Evolutionary conservation across 352 stramenopile genomes (phyloP), one percentile per base, ranked within the genome.

Genomic region (Aphanomyces invadans): DNA sequence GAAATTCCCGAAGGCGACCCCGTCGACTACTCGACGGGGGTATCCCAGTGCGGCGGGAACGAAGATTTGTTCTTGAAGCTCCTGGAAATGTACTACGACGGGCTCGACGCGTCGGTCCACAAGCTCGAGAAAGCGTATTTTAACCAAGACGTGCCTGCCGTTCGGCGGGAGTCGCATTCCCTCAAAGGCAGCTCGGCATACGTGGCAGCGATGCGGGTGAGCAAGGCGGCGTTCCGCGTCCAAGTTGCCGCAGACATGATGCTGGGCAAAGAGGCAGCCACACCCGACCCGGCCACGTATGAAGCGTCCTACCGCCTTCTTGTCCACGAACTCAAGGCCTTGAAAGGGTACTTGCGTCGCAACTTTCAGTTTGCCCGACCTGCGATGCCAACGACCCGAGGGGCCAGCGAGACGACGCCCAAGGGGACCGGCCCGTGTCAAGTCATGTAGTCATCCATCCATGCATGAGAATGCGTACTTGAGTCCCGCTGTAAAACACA

Each of bases 151-250:
- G 74, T 89, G 23, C 54, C 62, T 2, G 62, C 81, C 25, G 74
- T 85, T 31, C 73, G 79, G 9, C 78, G 84, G 19, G 84, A 93
- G 73, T 76, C 81, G 9, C 84, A 93, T 71, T 90, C 84, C 12
- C 69, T 93, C 11, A 93, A 93, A 55, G 84, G 84, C 1, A 90
- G 82, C 2, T 89, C 84, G 2, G 81, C 84, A 25, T 93, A 93
- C 52, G 84, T 87, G 0, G 84, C 84, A 17, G 84, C 84, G 2
- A 75, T 89, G 11, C 78, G 84, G 1, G 76, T 93, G 28, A 91
- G 82, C n/a, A 91, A 89, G 65, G 74, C 80, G 2, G 82, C 84
- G 5, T 93, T 87, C 77, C 84, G 84, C 21, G 81, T 90, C 3
- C 84, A 93, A 73, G 66, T 89, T 26, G 79, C 81, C 1, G 88